These are phyloP conservation scores for Trichosporon ovoides DNA, from an alignment of 1,284 basidiomycete species.

Conservation along the genomic window DNA sequence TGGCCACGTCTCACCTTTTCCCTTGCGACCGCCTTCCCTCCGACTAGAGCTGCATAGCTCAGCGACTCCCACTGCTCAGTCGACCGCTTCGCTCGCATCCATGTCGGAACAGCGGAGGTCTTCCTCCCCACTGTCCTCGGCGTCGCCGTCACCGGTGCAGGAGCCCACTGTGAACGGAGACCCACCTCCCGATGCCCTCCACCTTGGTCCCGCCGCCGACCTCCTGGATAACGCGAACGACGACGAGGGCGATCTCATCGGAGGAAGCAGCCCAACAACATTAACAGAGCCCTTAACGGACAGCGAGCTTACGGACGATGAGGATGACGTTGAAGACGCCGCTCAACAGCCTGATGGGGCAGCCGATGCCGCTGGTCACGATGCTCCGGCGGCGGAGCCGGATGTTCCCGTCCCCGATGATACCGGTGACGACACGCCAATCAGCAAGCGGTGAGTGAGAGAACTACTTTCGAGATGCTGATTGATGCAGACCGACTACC, in stretches of 20 bases:
- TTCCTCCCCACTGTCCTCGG: conserved; percentile 22
- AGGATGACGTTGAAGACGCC: conserved; percentile 15
- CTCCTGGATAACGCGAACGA: neutral
- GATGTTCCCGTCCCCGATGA: neutral
- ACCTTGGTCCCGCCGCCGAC: conserved; percentile 13
- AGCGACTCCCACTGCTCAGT: neutral
- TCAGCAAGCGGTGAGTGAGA: neutral
- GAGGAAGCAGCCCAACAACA: conserved; percentile 24
- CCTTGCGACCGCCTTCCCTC: neutral
- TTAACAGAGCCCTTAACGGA: conserved; percentile 21
- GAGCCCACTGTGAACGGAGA: conserved; percentile 8
- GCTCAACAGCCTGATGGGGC: conserved; percentile 6
- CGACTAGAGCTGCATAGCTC: conserved; percentile 3
- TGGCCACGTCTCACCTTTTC: neutral
- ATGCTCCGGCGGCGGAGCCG: neutral
- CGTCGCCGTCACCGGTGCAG: conserved; percentile 19
- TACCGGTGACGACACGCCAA: neutral
- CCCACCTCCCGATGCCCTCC: conserved; percentile 2
- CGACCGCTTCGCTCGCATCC: conserved; percentile 4
- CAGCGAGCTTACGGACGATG: conserved; percentile 28
- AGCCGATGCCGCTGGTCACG: conserved; percentile 9
- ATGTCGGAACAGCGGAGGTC: conserved; percentile 23
- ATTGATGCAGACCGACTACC: neutral
- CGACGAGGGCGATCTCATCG: conserved; percentile 15
- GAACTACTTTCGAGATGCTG: neutral